Conservation (phyloP, 2,329 filamentous ascomycete species). For the Myotisia sp. region DNA sequence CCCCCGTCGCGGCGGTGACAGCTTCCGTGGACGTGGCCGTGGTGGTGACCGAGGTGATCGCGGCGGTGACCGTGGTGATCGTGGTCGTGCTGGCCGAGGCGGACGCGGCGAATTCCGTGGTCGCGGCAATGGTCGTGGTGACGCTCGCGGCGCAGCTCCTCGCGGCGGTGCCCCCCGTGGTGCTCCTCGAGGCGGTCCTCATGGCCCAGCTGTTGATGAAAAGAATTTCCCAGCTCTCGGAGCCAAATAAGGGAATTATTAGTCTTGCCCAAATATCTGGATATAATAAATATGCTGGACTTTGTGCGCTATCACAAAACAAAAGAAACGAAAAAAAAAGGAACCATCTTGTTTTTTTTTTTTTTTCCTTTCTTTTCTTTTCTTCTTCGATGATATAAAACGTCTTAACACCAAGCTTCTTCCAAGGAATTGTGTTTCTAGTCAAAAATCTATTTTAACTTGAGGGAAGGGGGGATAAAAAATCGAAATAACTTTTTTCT, state of each 20-base stretch:
- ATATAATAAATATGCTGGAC: no score
- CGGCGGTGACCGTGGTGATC: conserved; percentile 22
- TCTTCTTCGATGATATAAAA: no score
- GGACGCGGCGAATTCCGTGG: conserved; percentile 25
- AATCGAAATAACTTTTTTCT: no score
- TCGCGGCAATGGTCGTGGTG: conserved; percentile 29
- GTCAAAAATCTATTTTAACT: no score
- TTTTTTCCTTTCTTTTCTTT: no score
- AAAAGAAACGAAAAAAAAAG: not conserved
- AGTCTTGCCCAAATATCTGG: no score
- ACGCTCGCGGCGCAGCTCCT: conserved; percentile 30
- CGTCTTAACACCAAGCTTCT: no score
- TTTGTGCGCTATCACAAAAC: no score
- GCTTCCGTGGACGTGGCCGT: conserved; percentile 34
- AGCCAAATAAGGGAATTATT: conserved; percentile 22
- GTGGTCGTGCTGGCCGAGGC: conserved; percentile 20
- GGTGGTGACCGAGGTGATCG: conserved; percentile 38
- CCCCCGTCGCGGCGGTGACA: conserved; percentile 39
- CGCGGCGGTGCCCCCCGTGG: conserved; percentile 20
- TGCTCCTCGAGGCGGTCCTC: conserved; percentile 14
- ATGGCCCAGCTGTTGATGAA: conserved; percentile 29
- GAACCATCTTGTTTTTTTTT: conserved; percentile 1
- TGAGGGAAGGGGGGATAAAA: no score
- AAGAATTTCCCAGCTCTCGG: conserved; percentile 35
- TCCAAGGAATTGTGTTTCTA: no score